Base-by-base conservation (phyloP, 1,284 basidiomycete species). In the Apiotrichum veenhuisii region DNA sequence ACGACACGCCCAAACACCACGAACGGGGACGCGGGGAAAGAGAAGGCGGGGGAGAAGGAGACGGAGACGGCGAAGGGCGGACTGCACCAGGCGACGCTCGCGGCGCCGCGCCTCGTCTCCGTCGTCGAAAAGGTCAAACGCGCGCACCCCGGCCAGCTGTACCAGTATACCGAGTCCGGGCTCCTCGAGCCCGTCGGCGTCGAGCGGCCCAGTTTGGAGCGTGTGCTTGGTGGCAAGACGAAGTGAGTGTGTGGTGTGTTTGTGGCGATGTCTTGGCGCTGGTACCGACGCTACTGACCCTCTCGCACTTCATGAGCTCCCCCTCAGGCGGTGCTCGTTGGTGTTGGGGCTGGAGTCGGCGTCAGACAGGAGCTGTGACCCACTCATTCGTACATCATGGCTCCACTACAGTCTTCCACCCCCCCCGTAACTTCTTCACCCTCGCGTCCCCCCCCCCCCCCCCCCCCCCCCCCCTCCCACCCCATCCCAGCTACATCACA, bases 101-200 rank as follows among this genome's bases (percentile, higher is more conserved):
- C 81, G 10, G 82, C 85, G 8, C 84, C 88, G 0, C 83, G 85
- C 1, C 80, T 92, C 10, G 79, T 92, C 50, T 84, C 86, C 0
- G 86, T 91, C 5, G 85, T 84, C 0, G 90, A 93, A 74, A 89
- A 91, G 56, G 83, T 91, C 66, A 91, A 92, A 72, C 82, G 89
- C 34, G 87, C 90, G 67, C 89, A 85, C 68, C 59, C 43, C 22
- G 70, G 87, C 5, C 14, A n/a, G 40, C 73, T 93, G 46, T 84
- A 89, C 75, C 90, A 93, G 70, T 91, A 91, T 75, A 92, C 89
- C 64, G 81, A 86, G 61, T 75, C 87, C 18, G 84, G 85, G 0
- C 81, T 72, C 44, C 71, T 89, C 50, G 30, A 37, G 50, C 48
- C 79, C 79, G 37, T 76, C 75, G 38, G 17, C 22, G 49, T 20